phyloP scores from a whole-genome alignment of 1,139 yeast species.

The Suhomyces ambrosiae region DNA sequence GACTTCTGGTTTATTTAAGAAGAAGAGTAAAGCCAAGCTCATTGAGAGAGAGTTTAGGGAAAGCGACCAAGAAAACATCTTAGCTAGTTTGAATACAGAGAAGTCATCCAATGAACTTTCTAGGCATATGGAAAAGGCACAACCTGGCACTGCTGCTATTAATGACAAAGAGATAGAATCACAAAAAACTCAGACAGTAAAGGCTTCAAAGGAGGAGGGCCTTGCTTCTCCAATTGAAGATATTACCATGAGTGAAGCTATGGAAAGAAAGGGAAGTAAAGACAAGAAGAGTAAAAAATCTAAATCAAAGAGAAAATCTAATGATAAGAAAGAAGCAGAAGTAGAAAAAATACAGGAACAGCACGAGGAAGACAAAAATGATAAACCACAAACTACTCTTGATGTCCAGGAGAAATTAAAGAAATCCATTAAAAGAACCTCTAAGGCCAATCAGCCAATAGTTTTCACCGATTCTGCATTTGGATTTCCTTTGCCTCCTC shows the following conservation, averaged over 20 bases:
- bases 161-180: conserved; percentile 2
- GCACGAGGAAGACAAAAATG: conserved; percentile 13
- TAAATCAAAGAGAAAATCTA: conserved; percentile 6
- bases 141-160: neutral
- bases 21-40: conserved; percentile 22
- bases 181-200: conserved; percentile 3
- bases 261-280: conserved; percentile 11
- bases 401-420: conserved; percentile 51
- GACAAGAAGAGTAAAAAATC: conserved; percentile 13
- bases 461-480: conserved; percentile 81
- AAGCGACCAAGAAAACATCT: conserved; percentile 7
- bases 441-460: conserved; percentile 66
- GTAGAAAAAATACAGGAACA: conserved; percentile 13
- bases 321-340: conserved; percentile 8
- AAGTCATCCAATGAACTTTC: neutral
- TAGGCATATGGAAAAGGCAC: neutral
- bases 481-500: conserved; percentile 83
- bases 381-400: conserved; percentile 39
- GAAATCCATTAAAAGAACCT: conserved; percentile 45
- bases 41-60: conserved; percentile 13
- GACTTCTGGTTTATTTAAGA: conserved; percentile 28
- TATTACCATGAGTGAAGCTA: conserved; percentile 10
- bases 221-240: conserved; percentile 14
- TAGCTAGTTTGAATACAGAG: neutral
- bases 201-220: conserved; percentile 2